Evolutionary conservation across 768 basidiomycete genomes (phyloP).

Genomic region (Piloderma croceum): DNA sequence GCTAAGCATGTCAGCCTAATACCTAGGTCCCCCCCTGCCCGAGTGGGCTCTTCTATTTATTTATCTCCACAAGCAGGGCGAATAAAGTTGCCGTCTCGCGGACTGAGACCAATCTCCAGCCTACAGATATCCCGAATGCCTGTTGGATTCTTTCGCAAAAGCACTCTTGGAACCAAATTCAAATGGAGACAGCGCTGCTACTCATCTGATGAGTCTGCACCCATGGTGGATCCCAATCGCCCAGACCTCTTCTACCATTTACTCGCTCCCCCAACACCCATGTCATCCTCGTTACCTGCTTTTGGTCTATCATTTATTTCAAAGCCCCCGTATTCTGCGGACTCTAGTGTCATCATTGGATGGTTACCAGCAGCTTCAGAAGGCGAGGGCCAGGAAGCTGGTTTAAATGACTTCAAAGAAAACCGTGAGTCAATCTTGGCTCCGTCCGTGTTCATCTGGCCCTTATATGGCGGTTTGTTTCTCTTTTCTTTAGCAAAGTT

Average conservation of each 20-base stretch:
- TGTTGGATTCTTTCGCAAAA: too few relatives aligned
- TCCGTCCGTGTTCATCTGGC: not conserved
- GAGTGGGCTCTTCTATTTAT: too few relatives aligned
- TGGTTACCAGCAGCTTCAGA: slow-evolving; percentile 55
- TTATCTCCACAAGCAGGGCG: too few relatives aligned
- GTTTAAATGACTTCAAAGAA: slow-evolving; percentile 64
- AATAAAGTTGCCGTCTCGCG: too few relatives aligned
- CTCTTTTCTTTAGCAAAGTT: slow-evolving; percentile 45
- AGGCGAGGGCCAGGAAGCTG: slow-evolving; percentile 35
- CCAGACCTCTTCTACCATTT: slow-evolving; percentile 70
- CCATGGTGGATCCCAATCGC: slow-evolving; percentile 53
- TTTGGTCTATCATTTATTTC: slow-evolving; percentile 65
- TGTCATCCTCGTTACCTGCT: slow-evolving; percentile 39
- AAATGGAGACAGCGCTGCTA: too few relatives aligned
- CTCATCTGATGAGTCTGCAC: too few relatives aligned
- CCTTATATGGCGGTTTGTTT: not conserved
- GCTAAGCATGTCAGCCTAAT: too few relatives aligned
- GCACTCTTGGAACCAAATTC: too few relatives aligned
- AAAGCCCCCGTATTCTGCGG: slow-evolving; percentile 35
- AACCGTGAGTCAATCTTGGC: slow-evolving; percentile 48
- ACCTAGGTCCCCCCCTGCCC: too few relatives aligned
- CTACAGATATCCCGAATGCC: too few relatives aligned
- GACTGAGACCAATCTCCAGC: too few relatives aligned
- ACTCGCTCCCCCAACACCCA: slow-evolving; percentile 44
- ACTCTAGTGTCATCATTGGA: slow-evolving; percentile 55